Evolutionary conservation across 164 flowering plant species (phyloP).

Genomic region (Brasenia schreberi): DNA sequence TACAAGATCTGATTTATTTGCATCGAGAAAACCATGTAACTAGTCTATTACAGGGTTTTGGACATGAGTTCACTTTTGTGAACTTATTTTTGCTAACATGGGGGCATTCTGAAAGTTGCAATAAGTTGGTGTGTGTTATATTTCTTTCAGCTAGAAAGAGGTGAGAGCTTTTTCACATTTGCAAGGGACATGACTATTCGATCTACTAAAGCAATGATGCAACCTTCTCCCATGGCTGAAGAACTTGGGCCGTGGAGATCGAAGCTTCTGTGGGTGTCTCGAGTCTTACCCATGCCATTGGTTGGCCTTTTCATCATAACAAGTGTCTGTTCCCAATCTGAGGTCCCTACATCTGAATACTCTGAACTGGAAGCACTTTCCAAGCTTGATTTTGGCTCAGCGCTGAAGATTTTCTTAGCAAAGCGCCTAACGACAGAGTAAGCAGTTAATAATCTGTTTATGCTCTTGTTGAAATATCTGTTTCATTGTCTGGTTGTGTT

Average conservation of each 20-base stretch:
- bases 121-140: background rate
- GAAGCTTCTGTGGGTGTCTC: conserved; percentile 88
- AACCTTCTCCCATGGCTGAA: conserved; percentile 40
- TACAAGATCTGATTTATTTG: too few species aligned
- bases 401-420: conserved; percentile 85
- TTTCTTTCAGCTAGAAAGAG: conserved; percentile 60
- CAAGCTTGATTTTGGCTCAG: conserved; percentile 82
- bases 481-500: background rate
- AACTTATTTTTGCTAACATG: too few species aligned
- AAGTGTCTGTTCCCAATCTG: conserved; percentile 54
- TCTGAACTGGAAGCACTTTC: conserved; percentile 84
- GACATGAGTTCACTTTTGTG: background rate
- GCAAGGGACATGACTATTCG: conserved; percentile 83
- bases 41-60: background rate
- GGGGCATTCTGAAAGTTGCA: too few species aligned
- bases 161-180: conserved; percentile 83
- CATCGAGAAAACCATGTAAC: too few species aligned
- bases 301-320: conserved; percentile 83
- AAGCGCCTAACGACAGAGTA: conserved; percentile 83
- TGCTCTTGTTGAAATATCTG: background rate
- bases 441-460: conserved; percentile 11
- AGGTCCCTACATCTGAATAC: conserved; percentile 38
- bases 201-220: conserved; percentile 73
- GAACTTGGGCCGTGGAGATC: conserved; percentile 88
- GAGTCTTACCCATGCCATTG: conserved; percentile 94